These are phyloP conservation scores for Capsella bursapastoris DNA, from an alignment of 345 rosid species.

Conservation along the genomic window DNA sequence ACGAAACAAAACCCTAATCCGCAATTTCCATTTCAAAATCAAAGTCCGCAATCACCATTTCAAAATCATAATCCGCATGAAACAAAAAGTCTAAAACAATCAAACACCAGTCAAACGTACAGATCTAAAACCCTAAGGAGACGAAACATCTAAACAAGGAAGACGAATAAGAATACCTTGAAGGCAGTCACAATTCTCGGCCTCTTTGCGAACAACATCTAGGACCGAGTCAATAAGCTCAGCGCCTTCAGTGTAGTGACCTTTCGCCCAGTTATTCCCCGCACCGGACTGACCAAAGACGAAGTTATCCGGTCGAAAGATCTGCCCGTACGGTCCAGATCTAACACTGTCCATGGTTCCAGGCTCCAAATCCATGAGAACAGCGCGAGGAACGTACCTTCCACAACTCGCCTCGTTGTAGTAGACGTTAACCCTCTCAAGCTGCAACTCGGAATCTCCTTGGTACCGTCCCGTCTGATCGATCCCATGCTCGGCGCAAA, in stretches of 20 bases:
- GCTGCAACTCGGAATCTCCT: conserved; percentile 60
- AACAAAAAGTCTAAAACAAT: neutral
- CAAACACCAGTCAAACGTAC: neutral
- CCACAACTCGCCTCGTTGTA: conserved; percentile 74
- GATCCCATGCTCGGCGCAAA: conserved; percentile 62
- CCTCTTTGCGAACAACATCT: conserved; percentile 67
- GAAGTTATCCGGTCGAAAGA: conserved; percentile 64
- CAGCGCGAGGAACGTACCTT: conserved; percentile 63
- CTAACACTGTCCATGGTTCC: conserved; percentile 69
- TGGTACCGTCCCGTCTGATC: conserved; percentile 58
- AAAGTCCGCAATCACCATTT: neutral
- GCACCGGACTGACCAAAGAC: conserved; percentile 68
- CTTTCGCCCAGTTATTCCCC: conserved; percentile 71
- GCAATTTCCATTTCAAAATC: neutral
- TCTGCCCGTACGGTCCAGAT: conserved; percentile 65
- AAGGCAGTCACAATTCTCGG: conserved; percentile 70
- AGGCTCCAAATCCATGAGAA: conserved; percentile 68
- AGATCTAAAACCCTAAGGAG: neutral
- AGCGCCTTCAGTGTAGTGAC: conserved; percentile 70
- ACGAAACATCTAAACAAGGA: neutral
- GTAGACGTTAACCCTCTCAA: conserved; percentile 64
- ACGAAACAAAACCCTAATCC: neutral
- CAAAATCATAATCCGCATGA: neutral
- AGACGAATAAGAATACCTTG: conserved; percentile 46
- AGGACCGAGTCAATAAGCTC: conserved; percentile 68